These are phyloP conservation scores for Metschnikowia borealis DNA, from an alignment of 805 yeast species.

Conservation along the genomic window DNA sequence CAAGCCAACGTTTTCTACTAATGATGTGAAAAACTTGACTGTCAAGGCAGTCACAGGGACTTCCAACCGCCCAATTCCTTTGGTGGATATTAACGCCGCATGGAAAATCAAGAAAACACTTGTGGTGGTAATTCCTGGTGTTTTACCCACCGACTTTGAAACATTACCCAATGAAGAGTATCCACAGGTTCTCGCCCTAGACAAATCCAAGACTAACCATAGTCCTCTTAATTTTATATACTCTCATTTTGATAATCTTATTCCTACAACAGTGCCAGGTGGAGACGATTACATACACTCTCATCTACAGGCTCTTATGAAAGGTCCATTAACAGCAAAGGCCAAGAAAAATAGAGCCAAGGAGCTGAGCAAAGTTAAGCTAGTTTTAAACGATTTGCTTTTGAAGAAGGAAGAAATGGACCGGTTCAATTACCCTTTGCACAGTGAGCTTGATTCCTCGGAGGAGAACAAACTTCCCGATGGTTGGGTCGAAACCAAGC, in stretches of 20 bases:
- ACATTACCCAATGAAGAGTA: slow-evolving; percentile 1
- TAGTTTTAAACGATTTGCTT: slow-evolving; percentile 50
- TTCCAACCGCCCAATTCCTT: not conserved
- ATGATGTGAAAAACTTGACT: slow-evolving; percentile 8
- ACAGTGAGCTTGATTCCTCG: slow-evolving; percentile 20
- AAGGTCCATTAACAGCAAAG: slow-evolving; percentile 52
- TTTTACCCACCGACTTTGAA: slow-evolving; percentile 43
- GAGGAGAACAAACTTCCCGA: slow-evolving; percentile 11
- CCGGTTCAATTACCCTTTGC: slow-evolving; percentile 58
- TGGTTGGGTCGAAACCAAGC: slow-evolving; percentile 53
- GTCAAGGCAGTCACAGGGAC: slow-evolving; percentile 2
- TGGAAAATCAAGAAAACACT: slow-evolving; percentile 41
- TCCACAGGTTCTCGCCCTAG: slow-evolving; percentile 3
- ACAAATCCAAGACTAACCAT: not conserved
- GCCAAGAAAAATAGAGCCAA: slow-evolving; percentile 45
- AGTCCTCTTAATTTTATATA: slow-evolving; percentile 31
- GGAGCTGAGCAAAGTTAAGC: slow-evolving; percentile 32
- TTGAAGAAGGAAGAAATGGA: slow-evolving; percentile 47
- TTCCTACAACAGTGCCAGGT: slow-evolving; percentile 66
- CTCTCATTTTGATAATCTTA: slow-evolving; percentile 35
- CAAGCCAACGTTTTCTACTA: slow-evolving; percentile 4
- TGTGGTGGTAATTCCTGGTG: slow-evolving; percentile 61
- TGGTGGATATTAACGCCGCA: slow-evolving; percentile 9
- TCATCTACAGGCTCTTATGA: slow-evolving; percentile 51
- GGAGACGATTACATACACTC: slow-evolving; percentile 52